Percentiles rank a stretch among this genome's conserved stretches.
Evolutionary conservation across 495 filamentous ascomycete genomes (phyloP).

Genomic region (Talaromyces borbonicus): DNA sequence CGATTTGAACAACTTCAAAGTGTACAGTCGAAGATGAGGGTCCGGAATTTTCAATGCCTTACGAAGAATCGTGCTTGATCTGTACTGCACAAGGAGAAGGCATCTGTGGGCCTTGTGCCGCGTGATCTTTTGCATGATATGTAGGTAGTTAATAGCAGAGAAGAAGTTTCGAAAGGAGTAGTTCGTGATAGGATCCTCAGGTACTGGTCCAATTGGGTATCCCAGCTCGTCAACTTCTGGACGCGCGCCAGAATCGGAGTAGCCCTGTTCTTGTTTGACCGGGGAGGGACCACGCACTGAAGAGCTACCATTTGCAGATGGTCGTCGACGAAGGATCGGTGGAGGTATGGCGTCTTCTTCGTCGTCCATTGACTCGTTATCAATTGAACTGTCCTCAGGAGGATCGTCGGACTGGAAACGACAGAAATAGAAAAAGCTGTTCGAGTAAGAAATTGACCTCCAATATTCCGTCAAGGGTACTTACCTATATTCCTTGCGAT

Average conservation of each 20-base stretch:
- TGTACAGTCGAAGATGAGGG: conserved; percentile 78
- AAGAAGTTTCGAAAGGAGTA: conserved; percentile 95
- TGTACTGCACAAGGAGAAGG: conserved; percentile 87
- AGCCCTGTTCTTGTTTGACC: conserved; percentile 26
- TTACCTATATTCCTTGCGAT: conserved; percentile 74
- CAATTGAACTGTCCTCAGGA: conserved; percentile 16
- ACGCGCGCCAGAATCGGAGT: conserved; percentile 32
- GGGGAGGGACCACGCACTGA: conserved; percentile 16
- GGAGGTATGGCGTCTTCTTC: conserved; percentile 76
- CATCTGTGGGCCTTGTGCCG: conserved; percentile 91
- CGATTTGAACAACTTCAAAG: conserved; percentile 94
- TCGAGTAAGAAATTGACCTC: conserved; percentile 9
- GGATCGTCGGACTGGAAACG: conserved; percentile 44
- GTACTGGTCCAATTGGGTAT: conserved; percentile 52
- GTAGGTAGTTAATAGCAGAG: conserved; percentile 83
- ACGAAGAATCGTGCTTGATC: conserved; percentile 77
- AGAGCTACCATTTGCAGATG: conserved; percentile 13
- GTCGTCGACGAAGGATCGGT: conserved; percentile 53
- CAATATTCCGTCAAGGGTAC: conserved; percentile 7
- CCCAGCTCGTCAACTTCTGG: conserved; percentile 87
- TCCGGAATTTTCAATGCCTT: conserved; percentile 88
- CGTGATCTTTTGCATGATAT: conserved; percentile 94
- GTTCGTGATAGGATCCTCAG: conserved; percentile 72
- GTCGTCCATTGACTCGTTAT: conserved; percentile 26
- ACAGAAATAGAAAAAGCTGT: conserved; percentile 85